Evolutionary conservation across 495 filamentous ascomycete species (phyloP), one percentile per base, ranked within the genome.

Genomic region (Trichoderma asperelloides): DNA sequence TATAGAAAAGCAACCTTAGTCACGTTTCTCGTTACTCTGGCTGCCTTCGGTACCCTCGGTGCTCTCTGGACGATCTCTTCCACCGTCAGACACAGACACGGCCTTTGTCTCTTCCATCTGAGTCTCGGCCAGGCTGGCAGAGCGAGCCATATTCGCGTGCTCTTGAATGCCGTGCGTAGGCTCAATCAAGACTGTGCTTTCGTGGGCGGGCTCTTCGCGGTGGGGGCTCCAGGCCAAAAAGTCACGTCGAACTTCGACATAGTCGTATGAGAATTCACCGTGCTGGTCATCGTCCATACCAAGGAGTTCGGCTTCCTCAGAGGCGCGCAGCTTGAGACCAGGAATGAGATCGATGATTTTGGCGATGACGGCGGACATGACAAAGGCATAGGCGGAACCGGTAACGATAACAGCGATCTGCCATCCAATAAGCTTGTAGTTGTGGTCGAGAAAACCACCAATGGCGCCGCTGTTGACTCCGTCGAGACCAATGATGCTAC

Each of bases 261-360:
- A 98, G 78, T 98, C 95, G 81, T 98, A 98, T 8, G 95, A 96
- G 74, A 98, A 98, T 78, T 98, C 95, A 74, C 95, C 95, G 41
- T 97, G 89, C 75, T 98, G 95, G 80, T 98, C 95, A 75, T 98
- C 96, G 71, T 98, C 95, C 93, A 98, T 97, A 67, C 95, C 95
- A 64, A 98, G 86, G 23, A 98, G 85, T 77, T 98, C 95, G n/a
- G 96, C 95, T 79, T 98, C 91, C 72, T 96, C 92, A 40, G 88
- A 91, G 13, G 95, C 95, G 60, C 95, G 91, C 67, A 98, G 89
- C 69, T 96, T 86, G 16, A 98, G 85, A 37, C 96, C 96, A 7
- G 95, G 95, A 65, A 95, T 87, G 70, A 86, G 77, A 80, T 98
- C 91, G 81, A 98, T 91, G 71, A 75, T 78, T 78, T 87, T 91